Base-by-base conservation (phyloP, 345 rosid species). In the Sapria himalayana region DNA sequence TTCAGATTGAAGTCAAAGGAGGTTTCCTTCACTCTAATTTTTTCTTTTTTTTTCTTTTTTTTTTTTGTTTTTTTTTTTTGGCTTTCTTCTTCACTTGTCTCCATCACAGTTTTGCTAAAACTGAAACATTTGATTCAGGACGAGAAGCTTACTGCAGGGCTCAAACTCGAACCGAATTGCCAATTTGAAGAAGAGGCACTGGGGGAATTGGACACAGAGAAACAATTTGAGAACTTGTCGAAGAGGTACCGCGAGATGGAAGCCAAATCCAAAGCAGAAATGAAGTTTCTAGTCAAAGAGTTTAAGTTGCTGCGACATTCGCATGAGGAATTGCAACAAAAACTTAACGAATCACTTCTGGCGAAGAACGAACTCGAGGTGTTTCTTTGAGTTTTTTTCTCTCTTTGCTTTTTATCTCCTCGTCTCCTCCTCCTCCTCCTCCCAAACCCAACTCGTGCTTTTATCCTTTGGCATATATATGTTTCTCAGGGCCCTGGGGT, bases 201-300 rank as follows among this genome's bases (percentile, higher is more conserved):
- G 33, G 54, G 58, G 60, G 94, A 84, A 62, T 46, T 75, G 73
- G 76, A 80, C 57, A 59, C 67, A 41, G 61, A 75, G 15, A 77
- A 70, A 47, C 78, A 70, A 52, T 70, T 77, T 41, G 66, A 72
- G 43, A 50, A 54, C 60, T 66, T 80, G 45, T 66, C 81, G 31
- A 74, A 58, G 58, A 68, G 43, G 50, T 80, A 75, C 45, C 74
- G 68, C 53, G 92, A 75, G 60, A 59, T 84, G 32, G 99, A 91
- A 63, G 70, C 69, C 50, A 78, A 81, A 62, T 91, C 94, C 9
- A 91, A 75, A 60, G 96, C 96, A 41, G 99, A 91, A 51, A 59
- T 84, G 41, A 91, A 78, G 66, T 63, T 80, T 71, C 89, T 91
- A 43, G 85, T 85, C 40, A 91, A 77, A 61, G 99, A 91, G 61